Percentiles rank a stretch among this genome's conserved stretches.
Conservation (phyloP, 2,329 filamentous ascomycete species). For the Cercospora canescens region DNA sequence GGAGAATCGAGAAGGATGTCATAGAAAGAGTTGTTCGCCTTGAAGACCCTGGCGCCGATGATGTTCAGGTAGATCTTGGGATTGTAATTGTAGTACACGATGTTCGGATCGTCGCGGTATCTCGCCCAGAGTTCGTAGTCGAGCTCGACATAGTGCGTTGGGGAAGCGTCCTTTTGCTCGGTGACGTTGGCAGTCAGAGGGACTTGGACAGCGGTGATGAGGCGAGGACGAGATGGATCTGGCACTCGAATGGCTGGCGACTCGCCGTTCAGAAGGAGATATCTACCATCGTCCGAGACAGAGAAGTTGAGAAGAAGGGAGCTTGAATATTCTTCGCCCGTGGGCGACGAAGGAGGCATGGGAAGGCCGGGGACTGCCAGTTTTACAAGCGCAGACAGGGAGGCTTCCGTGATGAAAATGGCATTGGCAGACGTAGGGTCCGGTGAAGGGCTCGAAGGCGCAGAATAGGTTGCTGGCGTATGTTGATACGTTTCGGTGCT, state of each 20-base stretch:
- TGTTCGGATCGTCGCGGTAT: slow-evolving; percentile 15
- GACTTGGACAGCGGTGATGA: slow-evolving; percentile 3
- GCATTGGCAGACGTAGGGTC: slow-evolving; percentile 3
- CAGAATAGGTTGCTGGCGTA: background rate
- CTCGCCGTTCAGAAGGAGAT: slow-evolving; percentile 13
- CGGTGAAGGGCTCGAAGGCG: background rate
- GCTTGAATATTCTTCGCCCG: background rate
- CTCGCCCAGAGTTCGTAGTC: slow-evolving; percentile 15
- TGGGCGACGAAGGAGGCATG: background rate
- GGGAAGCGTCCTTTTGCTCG: background rate
- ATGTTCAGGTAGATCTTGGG: slow-evolving; percentile 15
- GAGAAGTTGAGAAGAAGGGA: slow-evolving; percentile 6
- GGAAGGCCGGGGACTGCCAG: slow-evolving; percentile 11
- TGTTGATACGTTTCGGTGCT: background rate
- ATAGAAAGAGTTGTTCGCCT: background rate
- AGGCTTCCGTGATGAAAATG: slow-evolving; percentile 6
- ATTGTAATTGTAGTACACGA: slow-evolving; percentile 16
- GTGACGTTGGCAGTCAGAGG: background rate
- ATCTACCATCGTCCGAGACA: slow-evolving; percentile 6
- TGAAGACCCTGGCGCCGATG: slow-evolving; percentile 1
- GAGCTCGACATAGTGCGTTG: background rate
- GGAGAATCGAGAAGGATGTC: slow-evolving; percentile 9
- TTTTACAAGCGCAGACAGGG: slow-evolving; percentile 12
- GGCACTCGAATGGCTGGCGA: slow-evolving; percentile 11
- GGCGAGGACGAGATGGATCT: slow-evolving; percentile 8